Evolutionary conservation across 345 rosid genomes (phyloP), one percentile per base, ranked within the genome.

Genomic region (Hirschfeldia incana): DNA sequence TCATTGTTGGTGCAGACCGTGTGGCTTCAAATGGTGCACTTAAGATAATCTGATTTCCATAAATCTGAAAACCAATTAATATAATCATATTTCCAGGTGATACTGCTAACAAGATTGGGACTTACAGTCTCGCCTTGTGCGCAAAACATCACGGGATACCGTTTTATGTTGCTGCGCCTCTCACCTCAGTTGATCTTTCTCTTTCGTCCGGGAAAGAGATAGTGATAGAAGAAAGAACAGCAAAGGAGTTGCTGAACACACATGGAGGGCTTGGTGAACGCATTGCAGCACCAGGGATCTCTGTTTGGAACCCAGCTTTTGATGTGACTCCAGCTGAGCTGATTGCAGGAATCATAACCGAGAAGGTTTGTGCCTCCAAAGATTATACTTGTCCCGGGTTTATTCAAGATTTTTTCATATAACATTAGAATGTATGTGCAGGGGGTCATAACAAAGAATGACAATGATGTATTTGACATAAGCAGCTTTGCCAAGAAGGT

Each of bases 91-190:
- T 70, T 80, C 10, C 84, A 94, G 98, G 98, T 26, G 98, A 92
- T 65, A 92, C 97, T n/a, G 98, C 97, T 55, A 92, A 94, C 86
- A 92, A 94, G 88, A 92, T 94, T 28, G 98, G 98, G 81, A 94
- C 98, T 61, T 94, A 92, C 88, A 90, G 90, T 87, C 95, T 94
- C 8, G 97, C 98, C 65, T 44, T 94, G 42, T 88, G 93, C 74
- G 97, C 98, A 16, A 85, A 53, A 79, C 84, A 87, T 82, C 97
- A 94, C 61, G 53, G 74, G 17, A 83, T 94, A 68, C 94, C 93
- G 16, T 92, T 94, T 80, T 92, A 83, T 71, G 95, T 92, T 2
- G 98, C 98, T 32, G 98, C 98, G 2, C 98, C 98, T 3, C 77
- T 92, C 46, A 91, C 98, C 8, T 94, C 98, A 61, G 79, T 92